Conservation (phyloP, 2,329 filamentous ascomycete species). For the Fusarium paranaense region DNA sequence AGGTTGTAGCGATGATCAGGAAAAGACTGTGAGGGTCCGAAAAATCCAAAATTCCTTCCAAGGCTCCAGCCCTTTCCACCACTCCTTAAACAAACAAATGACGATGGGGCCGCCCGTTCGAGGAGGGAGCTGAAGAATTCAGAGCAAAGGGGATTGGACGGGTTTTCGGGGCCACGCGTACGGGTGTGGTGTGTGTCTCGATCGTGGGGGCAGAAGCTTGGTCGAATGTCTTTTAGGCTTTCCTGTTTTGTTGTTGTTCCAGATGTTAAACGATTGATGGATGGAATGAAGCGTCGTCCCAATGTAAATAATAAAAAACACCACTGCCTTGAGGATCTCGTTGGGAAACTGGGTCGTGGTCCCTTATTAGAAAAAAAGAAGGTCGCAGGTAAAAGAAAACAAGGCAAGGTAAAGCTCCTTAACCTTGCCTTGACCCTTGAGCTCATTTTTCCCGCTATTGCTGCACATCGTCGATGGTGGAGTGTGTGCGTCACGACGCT, state of each 20-base stretch:
- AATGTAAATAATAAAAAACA: slow-evolving; percentile 4
- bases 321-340: neutral
- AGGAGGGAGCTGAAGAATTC: slow-evolving; percentile 21
- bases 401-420: neutral
- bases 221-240: neutral
- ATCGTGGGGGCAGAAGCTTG: slow-evolving; percentile 21
- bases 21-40: neutral
- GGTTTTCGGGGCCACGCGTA: slow-evolving; percentile 21
- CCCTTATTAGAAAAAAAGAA: neutral
- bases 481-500: neutral
- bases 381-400: neutral
- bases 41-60: slow-evolving; percentile 1
- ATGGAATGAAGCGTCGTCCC: neutral
- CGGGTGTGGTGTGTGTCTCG: slow-evolving; percentile 3
- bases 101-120: neutral
- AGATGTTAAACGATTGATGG: neutral
- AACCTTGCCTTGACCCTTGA: slow-evolving; percentile 10
- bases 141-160: slow-evolving; percentile 9
- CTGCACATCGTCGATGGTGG: neutral
- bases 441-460: slow-evolving; percentile 3
- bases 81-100: neutral
- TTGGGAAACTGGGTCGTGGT: neutral
- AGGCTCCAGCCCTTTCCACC: slow-evolving; percentile 17
- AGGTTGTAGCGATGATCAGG: slow-evolving; percentile 20
- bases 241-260: neutral